Percentiles rank a stretch among this genome's conserved stretches.
phyloP scores from a whole-genome alignment of 2,329 filamentous ascomycete species.

The Sclerotinia glacialis region DNA sequence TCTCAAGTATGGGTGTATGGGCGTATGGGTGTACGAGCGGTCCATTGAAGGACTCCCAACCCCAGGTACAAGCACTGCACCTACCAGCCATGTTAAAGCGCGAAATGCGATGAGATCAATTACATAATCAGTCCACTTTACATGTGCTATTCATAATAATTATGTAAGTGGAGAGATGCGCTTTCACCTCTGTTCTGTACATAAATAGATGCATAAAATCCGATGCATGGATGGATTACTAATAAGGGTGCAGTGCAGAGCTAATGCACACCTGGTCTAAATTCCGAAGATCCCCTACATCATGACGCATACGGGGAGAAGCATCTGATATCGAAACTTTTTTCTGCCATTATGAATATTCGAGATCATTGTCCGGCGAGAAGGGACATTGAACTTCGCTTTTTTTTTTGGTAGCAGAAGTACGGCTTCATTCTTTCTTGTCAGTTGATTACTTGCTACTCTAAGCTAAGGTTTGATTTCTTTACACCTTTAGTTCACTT shows the following conservation, averaged over 20 bases:
- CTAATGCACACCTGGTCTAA: background rate
- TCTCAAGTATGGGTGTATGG: slow-evolving; percentile 4
- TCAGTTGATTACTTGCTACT: background rate
- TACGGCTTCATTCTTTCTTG: background rate
- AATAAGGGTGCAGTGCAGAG: background rate
- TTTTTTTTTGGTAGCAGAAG: background rate
- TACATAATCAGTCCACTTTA: background rate
- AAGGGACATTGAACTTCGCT: background rate
- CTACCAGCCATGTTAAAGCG: background rate
- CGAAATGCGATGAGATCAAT: background rate
- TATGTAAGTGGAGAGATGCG: too few species aligned
- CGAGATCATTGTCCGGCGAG: background rate
- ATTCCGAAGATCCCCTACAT: too few species aligned
- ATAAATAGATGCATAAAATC: background rate
- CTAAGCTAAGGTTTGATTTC: slow-evolving; percentile 2
- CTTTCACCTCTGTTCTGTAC: background rate
- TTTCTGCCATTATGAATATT: background rate
- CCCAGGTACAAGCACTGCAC: background rate
- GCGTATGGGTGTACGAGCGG: too few species aligned
- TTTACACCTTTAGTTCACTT: background rate
- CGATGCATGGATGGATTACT: background rate
- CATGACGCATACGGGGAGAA: slow-evolving; percentile 13
- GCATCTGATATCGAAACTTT: background rate
- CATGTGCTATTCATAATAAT: background rate
- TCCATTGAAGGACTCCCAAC: background rate